Evolutionary conservation across 257 asterid genomes (phyloP).

Genomic region (Solanum verrucosum): DNA sequence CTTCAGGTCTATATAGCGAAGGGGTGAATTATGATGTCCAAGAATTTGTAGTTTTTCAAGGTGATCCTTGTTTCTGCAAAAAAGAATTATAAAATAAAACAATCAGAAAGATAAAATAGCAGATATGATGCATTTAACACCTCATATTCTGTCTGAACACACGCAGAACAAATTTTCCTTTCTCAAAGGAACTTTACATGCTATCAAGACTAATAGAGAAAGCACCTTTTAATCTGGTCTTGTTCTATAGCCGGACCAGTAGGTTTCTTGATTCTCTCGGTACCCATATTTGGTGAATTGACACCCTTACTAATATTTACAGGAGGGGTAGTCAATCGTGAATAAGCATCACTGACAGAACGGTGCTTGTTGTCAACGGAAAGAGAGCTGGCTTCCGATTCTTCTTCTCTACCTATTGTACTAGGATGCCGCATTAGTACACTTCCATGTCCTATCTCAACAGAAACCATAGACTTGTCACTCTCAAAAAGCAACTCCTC

Average conservation of each 20-base stretch:
- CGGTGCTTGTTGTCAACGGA: slow-evolving; percentile 73
- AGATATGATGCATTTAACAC: not conserved
- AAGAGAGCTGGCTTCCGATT: slow-evolving; percentile 95
- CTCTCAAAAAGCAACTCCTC: slow-evolving; percentile 85
- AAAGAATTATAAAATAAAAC: not conserved
- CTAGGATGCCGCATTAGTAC: slow-evolving; percentile 85
- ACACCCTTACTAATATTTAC: slow-evolving; percentile 17
- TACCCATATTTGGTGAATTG: slow-evolving; percentile 8
- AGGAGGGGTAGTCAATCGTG: slow-evolving; percentile 35
- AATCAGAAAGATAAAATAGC: not conserved
- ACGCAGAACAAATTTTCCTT: not conserved
- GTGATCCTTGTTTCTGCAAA: slow-evolving; percentile 62
- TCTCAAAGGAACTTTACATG: not conserved
- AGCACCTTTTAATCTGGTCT: slow-evolving; percentile 60
- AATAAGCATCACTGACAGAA: slow-evolving; percentile 31
- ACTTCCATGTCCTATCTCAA: slow-evolving; percentile 98
- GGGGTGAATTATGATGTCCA: slow-evolving; percentile 73
- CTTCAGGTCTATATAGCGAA: slow-evolving; percentile 53
- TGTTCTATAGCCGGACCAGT: slow-evolving; percentile 25
- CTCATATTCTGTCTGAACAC: not conserved
- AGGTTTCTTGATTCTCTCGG: slow-evolving; percentile 44
- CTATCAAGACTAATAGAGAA: slow-evolving; percentile 2
- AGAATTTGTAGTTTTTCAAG: slow-evolving; percentile 56
- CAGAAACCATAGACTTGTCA: slow-evolving; percentile 86
- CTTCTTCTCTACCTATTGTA: slow-evolving; percentile 73